phyloP scores from a whole-genome alignment of 257 asterid genomes.

The Thymus quinquecostatus region DNA sequence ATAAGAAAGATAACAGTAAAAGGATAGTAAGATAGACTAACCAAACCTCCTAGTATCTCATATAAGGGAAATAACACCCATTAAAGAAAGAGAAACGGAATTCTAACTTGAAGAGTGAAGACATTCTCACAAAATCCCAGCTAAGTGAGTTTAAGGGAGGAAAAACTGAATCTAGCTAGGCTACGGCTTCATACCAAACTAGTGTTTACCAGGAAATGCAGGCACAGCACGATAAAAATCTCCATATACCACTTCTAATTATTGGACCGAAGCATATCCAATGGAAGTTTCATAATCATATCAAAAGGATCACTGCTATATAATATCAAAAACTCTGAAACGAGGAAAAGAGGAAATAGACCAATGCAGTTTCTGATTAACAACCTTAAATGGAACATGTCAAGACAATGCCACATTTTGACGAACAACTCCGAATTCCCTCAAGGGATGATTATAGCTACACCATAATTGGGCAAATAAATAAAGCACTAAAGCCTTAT shows the following conservation, averaged over 20 bases:
- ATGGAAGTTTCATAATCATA: background rate
- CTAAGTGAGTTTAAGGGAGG: too few relatives aligned
- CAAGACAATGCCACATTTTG: background rate
- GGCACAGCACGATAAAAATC: constrained; percentile 6
- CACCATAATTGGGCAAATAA: background rate
- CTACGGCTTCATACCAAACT: too few relatives aligned
- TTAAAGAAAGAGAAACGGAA: too few relatives aligned
- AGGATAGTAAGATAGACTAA: background rate
- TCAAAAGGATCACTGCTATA: background rate
- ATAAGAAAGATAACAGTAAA: background rate
- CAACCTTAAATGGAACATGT: background rate
- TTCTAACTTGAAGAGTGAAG: too few relatives aligned
- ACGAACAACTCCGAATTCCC: background rate
- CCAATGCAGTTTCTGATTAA: constrained; percentile 5
- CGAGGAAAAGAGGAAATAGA: background rate
- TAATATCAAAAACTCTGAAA: background rate
- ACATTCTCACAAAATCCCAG: too few relatives aligned
- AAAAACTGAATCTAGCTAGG: too few relatives aligned
- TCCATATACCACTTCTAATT: constrained; percentile 5
- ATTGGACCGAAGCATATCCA: background rate
- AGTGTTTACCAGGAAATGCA: background rate
- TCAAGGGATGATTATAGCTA: background rate
- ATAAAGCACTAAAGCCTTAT: background rate
- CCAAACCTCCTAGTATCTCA: background rate
- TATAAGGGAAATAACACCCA: too few relatives aligned